Evolutionary conservation across 371 early-diverging fungal genomes (phyloP).

Genomic region (Apophysomyces elegans): DNA sequence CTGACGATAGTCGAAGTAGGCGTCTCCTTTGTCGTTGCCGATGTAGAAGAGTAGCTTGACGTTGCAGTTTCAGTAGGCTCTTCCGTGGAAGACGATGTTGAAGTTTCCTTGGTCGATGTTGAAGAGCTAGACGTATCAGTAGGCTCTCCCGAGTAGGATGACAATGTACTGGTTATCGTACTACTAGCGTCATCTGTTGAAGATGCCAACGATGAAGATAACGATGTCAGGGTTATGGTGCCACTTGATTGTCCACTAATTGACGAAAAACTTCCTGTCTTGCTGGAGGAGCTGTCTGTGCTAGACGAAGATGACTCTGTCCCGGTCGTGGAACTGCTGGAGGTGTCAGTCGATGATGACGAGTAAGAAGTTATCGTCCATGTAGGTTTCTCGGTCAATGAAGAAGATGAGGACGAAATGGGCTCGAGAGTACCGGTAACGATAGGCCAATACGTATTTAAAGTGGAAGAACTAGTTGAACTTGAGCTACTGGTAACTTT

Average conservation of each 20-base stretch:
- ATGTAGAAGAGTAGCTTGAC: too few relatives aligned
- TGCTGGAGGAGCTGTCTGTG: too few relatives aligned
- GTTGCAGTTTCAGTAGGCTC: constrained; percentile 13
- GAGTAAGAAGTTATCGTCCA: neutral
- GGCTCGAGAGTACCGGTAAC: too few relatives aligned
- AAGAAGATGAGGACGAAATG: neutral
- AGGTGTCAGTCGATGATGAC: neutral
- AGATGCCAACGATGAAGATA: too few relatives aligned
- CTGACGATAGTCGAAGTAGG: neutral
- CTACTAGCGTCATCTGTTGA: too few relatives aligned
- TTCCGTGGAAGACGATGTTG: neutral
- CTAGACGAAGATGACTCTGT: constrained; percentile 2
- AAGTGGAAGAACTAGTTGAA: too few relatives aligned
- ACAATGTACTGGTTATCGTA: too few relatives aligned
- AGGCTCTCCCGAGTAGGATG: neutral
- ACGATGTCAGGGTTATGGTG: too few relatives aligned
- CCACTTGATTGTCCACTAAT: too few relatives aligned
- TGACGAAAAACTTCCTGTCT: too few relatives aligned
- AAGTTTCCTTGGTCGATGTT: neutral
- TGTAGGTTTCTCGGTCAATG: constrained; percentile 1
- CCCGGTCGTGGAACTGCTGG: constrained; percentile 12
- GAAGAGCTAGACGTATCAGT: neutral
- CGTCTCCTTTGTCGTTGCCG: neutral
- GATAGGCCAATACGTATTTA: too few relatives aligned
- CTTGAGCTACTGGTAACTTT: too few relatives aligned